Base-by-base conservation (phyloP, 2,329 filamentous ascomycete species). In the Tricladium varicosporioides region DNA sequence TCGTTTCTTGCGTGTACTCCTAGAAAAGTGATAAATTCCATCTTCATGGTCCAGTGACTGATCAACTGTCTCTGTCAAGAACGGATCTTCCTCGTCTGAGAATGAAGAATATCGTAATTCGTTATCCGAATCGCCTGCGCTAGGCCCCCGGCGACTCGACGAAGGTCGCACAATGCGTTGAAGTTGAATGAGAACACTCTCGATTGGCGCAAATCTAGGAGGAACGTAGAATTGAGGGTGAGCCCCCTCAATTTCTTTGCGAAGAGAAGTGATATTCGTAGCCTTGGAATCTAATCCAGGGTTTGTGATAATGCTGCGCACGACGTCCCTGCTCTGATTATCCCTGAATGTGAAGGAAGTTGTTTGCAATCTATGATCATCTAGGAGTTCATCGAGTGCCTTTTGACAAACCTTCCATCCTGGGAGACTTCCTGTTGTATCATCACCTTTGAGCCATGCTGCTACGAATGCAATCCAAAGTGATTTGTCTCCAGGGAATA, bases 391-490 rank as follows among this genome's bases (percentile, higher is more conserved):
- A 40, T 69, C 65, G 8, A 70, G 44, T 3, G 65, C 54, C 42
- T 63, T 61, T 13, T 40, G 54, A 46, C 62, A 65, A 14, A 60
- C 46, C 44, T 66, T 67, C 22, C 22, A 27, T 27, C 22, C 64
- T 5, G 68, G 69, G 8, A 66, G 53, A 9, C 57, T 27, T 4
- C 47, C 42, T 8, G 60, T 59, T 7, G 50, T 48, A 5, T 57
- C 52, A 51, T 61, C 59, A 46, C 60, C 57, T 48, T 66, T 65
- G 11, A 69, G 48, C 66, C 66, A 71, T 9, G 59, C 52, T 40
- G 51, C 59, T 16, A 67, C 59, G 56, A 65, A 63, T 36, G 62
- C 63, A 51, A 67, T 63, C 69, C 69, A 71, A 2, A 71, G 45
- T 42, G 63, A 59, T 53, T 61, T 63, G 14, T 67, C 63, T 7